These are phyloP conservation scores for Mortierella sp. DNA, from an alignment of 371 early-diverging fungal genomes.

Conservation along the genomic window DNA sequence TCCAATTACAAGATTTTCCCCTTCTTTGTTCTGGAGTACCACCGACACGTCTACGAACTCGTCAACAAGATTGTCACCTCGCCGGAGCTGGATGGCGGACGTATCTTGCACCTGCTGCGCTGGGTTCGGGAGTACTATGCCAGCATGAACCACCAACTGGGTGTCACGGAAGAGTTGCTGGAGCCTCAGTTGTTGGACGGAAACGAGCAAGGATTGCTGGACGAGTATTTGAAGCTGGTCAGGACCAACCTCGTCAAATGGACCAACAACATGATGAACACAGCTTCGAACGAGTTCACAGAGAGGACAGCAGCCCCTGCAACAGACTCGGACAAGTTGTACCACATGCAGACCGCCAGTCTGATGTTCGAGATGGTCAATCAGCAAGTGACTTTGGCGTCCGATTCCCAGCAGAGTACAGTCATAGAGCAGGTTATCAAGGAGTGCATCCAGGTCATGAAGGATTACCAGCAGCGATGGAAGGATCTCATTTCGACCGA, in stretches of 20 bases:
- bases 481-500: conserved; percentile 79
- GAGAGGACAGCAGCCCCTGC: conserved; percentile 83
- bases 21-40: conserved; percentile 94
- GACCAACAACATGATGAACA: conserved; percentile 88
- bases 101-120: conserved; percentile 84
- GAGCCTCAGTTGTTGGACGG: conserved; percentile 94
- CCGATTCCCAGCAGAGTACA: conserved; percentile 85
- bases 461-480: conserved; percentile 87
- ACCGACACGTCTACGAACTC: conserved; percentile 87
- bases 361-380: conserved; percentile 96
- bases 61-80: conserved; percentile 81
- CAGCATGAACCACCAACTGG: conserved; percentile 87
- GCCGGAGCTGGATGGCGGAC: conserved; percentile 78
- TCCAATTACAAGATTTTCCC: conserved; percentile 92
- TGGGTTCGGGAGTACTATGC: conserved; percentile 95
- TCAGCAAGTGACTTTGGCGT: conserved; percentile 94
- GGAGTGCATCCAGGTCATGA: conserved; percentile 89
- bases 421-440: conserved; percentile 88
- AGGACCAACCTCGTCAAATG: conserved; percentile 90
- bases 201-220: conserved; percentile 88
- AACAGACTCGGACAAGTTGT: conserved; percentile 81
- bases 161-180: conserved; percentile 91
- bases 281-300: conserved; percentile 87
- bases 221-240: conserved; percentile 91
- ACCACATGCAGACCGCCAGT: conserved; percentile 84